A percentile compares a stretch with the other conserved stretches of the same genome.
phyloP scores from a whole-genome alignment of 2,329 filamentous ascomycete genomes.

The Aureobasidium uvarum region DNA sequence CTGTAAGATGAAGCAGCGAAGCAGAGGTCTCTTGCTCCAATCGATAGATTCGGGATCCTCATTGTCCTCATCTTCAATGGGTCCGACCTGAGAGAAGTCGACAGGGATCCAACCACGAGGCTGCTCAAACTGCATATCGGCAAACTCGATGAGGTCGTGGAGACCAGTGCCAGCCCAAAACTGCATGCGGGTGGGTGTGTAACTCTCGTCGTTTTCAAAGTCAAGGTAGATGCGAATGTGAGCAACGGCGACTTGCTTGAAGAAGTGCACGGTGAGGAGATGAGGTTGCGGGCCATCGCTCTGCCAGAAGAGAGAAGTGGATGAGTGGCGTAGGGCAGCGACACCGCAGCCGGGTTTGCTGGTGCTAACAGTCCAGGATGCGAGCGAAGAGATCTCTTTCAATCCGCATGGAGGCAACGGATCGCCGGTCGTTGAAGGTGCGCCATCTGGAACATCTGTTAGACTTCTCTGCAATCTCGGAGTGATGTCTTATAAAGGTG shows the following conservation, averaged over 20 bases:
- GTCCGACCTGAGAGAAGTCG: conserved; percentile 63
- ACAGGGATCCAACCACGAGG: conserved; percentile 92
- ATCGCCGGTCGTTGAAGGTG: neutral
- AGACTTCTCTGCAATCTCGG: neutral
- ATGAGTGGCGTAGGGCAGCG: conserved; percentile 70
- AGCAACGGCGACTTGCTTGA: conserved; percentile 75
- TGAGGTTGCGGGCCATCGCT: conserved; percentile 84
- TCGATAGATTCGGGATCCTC: conserved; percentile 36
- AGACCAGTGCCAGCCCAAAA: conserved; percentile 87
- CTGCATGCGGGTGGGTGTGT: conserved; percentile 89
- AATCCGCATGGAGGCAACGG: conserved; percentile 49
- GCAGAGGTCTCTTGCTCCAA: conserved; percentile 63
- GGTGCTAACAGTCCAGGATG: conserved; percentile 77
- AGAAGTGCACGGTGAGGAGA: conserved; percentile 78
- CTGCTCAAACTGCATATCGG: conserved; percentile 71
- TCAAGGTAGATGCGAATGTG: conserved; percentile 83
- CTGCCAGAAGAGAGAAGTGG: conserved; percentile 75
- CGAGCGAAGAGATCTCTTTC: conserved; percentile 82
- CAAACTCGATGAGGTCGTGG: conserved; percentile 88
- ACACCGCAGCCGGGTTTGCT: conserved; percentile 79
- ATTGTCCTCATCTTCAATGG: conserved; percentile 35
- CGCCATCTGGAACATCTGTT: conserved; percentile 3
- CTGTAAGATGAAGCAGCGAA: conserved; percentile 86
- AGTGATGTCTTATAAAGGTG: neutral
- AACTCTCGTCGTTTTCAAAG: conserved; percentile 89